Percentiles rank a stretch among this genome's conserved stretches.
Evolutionary conservation across 225 moss, liverwort and hornwort genomes (phyloP).

Genomic region (Rhytidiadelphus loreus): DNA sequence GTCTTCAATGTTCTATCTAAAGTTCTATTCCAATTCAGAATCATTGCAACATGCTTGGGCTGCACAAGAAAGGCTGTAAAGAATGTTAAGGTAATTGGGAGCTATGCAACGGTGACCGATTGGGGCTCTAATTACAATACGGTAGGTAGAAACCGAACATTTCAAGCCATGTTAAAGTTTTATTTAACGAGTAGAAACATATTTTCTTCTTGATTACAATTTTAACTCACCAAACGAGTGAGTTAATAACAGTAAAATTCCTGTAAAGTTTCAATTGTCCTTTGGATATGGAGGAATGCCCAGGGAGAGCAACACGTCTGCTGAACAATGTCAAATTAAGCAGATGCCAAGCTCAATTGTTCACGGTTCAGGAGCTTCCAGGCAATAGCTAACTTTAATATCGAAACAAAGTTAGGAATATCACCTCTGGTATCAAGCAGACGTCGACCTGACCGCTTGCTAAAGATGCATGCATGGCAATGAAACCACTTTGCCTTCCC

Average conservation of each 20-base stretch:
- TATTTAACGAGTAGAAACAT: neutral
- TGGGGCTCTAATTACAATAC: neutral
- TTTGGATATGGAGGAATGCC: neutral
- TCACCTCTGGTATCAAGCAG: constrained; percentile 95
- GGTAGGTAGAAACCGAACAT: neutral
- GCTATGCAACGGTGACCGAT: neutral
- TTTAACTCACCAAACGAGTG: neutral
- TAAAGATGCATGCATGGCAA: constrained; percentile 96
- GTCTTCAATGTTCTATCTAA: neutral
- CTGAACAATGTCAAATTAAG: neutral
- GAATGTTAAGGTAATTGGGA: neutral
- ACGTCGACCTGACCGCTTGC: constrained; percentile 94
- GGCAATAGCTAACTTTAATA: neutral
- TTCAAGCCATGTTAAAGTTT: neutral
- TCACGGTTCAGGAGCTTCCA: neutral
- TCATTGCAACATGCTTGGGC: neutral
- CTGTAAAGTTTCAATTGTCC: neutral
- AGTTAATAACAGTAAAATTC: neutral
- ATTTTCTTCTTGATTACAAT: neutral
- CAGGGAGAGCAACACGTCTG: neutral
- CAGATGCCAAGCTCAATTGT: neutral
- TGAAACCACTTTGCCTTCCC: constrained; percentile 95
- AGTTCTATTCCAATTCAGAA: neutral
- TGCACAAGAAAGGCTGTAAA: neutral
- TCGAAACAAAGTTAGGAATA: neutral